Evolutionary conservation across 2,329 filamentous ascomycete genomes (phyloP).

Genomic region (Fusarium temperatum): DNA sequence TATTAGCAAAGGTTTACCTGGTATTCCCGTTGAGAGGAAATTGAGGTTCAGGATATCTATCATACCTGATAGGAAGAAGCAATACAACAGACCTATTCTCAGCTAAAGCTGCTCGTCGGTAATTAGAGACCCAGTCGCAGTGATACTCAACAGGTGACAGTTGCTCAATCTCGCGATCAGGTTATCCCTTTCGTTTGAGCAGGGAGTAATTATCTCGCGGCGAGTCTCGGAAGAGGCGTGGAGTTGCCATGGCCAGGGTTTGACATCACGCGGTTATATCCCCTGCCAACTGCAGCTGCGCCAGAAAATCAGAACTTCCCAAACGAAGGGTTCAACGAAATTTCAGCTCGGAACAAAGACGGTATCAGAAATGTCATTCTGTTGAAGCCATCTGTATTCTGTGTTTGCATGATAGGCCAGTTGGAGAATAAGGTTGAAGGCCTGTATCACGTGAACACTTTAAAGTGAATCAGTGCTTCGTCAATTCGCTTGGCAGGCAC

Average conservation of each 20-base stretch:
- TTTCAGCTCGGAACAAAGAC: background rate
- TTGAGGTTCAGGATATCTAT: conserved; percentile 1
- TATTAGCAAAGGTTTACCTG: conserved; percentile 18
- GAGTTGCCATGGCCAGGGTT: background rate
- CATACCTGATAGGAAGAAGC: conserved; percentile 18
- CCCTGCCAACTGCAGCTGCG: background rate
- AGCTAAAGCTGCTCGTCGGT: background rate
- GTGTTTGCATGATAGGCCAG: background rate
- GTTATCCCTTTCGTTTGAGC: background rate
- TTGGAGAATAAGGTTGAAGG: background rate
- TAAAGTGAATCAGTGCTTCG: background rate
- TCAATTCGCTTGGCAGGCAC: conserved; percentile 7
- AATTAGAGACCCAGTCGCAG: conserved; percentile 10
- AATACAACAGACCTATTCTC: background rate
- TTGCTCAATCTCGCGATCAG: background rate
- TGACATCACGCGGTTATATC: conserved; percentile 13
- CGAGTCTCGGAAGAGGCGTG: conserved; percentile 10
- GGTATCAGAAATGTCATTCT: background rate
- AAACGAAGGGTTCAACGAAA: background rate
- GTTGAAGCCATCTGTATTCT: background rate
- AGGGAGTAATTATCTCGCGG: conserved; percentile 11
- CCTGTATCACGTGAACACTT: conserved; percentile 13
- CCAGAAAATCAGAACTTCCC: background rate
- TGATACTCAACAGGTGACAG: conserved; percentile 14
- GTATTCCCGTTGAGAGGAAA: background rate